Conservation (phyloP, 805 yeast genomes). For the Ogataea nakhonphanomensis region DNA sequence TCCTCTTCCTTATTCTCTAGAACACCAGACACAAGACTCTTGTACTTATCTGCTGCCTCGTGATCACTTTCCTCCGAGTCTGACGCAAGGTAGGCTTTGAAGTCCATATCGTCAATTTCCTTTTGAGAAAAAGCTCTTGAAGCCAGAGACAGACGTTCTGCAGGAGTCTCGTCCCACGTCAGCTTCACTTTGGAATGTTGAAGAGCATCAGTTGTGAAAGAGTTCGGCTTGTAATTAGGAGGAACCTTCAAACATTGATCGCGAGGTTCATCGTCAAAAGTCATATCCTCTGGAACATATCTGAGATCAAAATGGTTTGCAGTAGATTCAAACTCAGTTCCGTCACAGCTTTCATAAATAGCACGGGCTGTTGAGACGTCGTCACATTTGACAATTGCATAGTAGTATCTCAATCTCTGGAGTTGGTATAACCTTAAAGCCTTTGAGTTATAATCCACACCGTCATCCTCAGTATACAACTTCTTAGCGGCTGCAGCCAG, state of each 20-base stretch:
- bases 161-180: slow-evolving; percentile 99
- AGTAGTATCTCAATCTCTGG: slow-evolving; percentile 87
- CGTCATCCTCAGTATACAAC: slow-evolving; percentile 75
- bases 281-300: slow-evolving; percentile 91
- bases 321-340: slow-evolving; percentile 92
- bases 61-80: slow-evolving; percentile 59
- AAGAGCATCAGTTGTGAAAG: slow-evolving; percentile 88
- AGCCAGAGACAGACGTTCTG: slow-evolving; percentile 73
- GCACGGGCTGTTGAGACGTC: slow-evolving; percentile 62
- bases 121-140: slow-evolving; percentile 80
- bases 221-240: slow-evolving; percentile 69
- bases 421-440: slow-evolving; percentile 86
- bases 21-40: slow-evolving; percentile 41
- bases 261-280: slow-evolving; percentile 71
- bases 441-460: slow-evolving; percentile 77
- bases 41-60: slow-evolving; percentile 49
- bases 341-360: slow-evolving; percentile 87
- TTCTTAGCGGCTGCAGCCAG: slow-evolving; percentile 63
- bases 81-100: slow-evolving; percentile 86
- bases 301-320: slow-evolving; percentile 91
- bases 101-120: slow-evolving; percentile 87
- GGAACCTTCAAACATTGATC: slow-evolving; percentile 76
- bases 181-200: slow-evolving; percentile 94
- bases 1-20: slow-evolving; percentile 39
- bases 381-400: slow-evolving; percentile 87